phyloP scores from a whole-genome alignment of 768 basidiomycete genomes.

The Kwoniella dendrophila region DNA sequence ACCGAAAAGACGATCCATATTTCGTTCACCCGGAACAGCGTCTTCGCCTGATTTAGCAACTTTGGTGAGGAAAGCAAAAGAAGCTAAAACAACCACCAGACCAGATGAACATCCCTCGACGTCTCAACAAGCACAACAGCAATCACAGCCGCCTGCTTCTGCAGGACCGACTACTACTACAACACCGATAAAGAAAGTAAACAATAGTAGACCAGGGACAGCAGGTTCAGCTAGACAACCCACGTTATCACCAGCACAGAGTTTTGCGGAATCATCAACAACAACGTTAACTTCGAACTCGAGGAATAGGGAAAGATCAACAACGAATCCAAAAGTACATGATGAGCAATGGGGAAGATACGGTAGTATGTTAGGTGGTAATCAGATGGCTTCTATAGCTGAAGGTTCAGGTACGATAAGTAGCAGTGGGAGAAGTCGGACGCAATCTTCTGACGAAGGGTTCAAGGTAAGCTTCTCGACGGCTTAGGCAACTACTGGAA shows the following conservation, averaged over 20 bases:
- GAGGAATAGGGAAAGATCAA: constrained; percentile 11
- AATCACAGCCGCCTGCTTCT: background rate
- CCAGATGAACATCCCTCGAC: background rate
- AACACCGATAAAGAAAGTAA: background rate
- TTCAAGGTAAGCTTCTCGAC: constrained; percentile 38
- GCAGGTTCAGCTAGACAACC: background rate
- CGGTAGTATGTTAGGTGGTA: constrained; percentile 21
- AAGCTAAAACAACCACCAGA: constrained; percentile 45
- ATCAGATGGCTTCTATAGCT: constrained; percentile 27
- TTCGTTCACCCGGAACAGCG: constrained; percentile 82
- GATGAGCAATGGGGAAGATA: constrained; percentile 27
- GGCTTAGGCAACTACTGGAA: background rate
- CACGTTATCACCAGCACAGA: background rate
- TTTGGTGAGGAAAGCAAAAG: constrained; percentile 78
- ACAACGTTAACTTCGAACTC: background rate
- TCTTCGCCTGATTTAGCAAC: constrained; percentile 91
- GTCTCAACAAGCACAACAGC: background rate
- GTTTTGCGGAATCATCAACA: constrained; percentile 5
- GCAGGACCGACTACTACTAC: constrained; percentile 9
- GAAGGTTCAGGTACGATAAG: constrained; percentile 21
- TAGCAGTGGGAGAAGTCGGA: constrained; percentile 13
- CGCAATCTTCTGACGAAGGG: constrained; percentile 28
- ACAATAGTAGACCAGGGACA: constrained; percentile 1
- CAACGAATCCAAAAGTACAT: background rate
- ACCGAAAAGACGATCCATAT: constrained; percentile 76